Percentiles rank a stretch among this genome's conserved stretches.
Evolutionary conservation across 1,284 basidiomycete genomes (phyloP).

Genomic region (Austroboletus novae-zelandiae): DNA sequence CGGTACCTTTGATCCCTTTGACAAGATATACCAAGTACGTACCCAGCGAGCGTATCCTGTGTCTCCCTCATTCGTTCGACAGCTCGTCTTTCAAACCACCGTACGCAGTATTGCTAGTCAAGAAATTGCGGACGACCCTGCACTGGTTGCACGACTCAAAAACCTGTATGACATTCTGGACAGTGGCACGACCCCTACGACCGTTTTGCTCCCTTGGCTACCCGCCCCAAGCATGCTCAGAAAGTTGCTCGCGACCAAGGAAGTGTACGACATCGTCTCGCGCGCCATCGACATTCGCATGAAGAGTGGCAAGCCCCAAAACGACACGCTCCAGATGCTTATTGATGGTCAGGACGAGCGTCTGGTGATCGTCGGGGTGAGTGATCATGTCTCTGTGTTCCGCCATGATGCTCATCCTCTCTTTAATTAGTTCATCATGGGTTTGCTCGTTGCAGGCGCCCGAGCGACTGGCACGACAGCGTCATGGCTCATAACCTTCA

Average conservation of each 20-base stretch:
- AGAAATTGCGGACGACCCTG: slow-evolving; percentile 65
- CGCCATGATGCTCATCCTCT: slow-evolving; percentile 17
- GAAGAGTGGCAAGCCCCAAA: slow-evolving; percentile 49
- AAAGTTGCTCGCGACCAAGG: slow-evolving; percentile 66
- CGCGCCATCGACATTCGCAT: slow-evolving; percentile 53
- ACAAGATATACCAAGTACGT: slow-evolving; percentile 64
- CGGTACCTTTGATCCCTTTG: slow-evolving; percentile 67
- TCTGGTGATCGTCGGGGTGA: slow-evolving; percentile 64
- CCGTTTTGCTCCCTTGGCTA: slow-evolving; percentile 69
- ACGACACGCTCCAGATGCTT: slow-evolving; percentile 71
- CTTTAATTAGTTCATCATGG: slow-evolving; percentile 66
- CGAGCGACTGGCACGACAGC: slow-evolving; percentile 75
- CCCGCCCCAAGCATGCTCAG: slow-evolving; percentile 66
- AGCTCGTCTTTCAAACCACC: slow-evolving; percentile 72
- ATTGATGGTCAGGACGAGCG: slow-evolving; percentile 65
- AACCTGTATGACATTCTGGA: slow-evolving; percentile 64
- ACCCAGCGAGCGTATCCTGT: background rate
- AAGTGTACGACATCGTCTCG: slow-evolving; percentile 66
- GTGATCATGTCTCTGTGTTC: slow-evolving; percentile 27
- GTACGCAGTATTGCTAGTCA: slow-evolving; percentile 61
- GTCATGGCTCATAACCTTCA: slow-evolving; percentile 68
- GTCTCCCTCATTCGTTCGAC: background rate
- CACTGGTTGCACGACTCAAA: slow-evolving; percentile 56
- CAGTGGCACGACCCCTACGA: slow-evolving; percentile 64
- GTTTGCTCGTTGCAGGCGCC: slow-evolving; percentile 69